Base-by-base conservation (phyloP, 129 eudicot species). In the Pseudognaphalium luteoalbum region DNA sequence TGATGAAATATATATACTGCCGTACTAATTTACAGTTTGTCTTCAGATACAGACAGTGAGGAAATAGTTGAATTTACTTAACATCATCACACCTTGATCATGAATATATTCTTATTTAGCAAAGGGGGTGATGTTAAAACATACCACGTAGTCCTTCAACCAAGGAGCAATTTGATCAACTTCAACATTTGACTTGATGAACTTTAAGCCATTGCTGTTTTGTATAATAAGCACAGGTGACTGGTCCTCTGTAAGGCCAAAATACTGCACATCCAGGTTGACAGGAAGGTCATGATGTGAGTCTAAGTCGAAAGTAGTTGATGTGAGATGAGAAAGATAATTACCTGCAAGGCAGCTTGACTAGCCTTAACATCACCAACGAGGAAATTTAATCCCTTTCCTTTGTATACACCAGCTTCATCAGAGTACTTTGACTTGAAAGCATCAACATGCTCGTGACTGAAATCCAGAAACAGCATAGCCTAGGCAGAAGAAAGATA, bases 231-330 rank as follows among this genome's bases (percentile, higher is more conserved):
- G 78, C 60, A 89, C 80, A 44, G 98, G 98, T 56, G 88, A 82
- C 64, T 94, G 92, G 10, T 94, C 97, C 16, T 88, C 96, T 81
- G 80, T 89, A 72, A 94, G 79, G 30, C 96, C 97, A 73, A 91
- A 91, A 72, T 85, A 91, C 98, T 94, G 91, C 78, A 37, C 57
- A 72, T 67, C 75, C 74, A 66, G 50, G 60, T 65, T 34, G 64
- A 73, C 50, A 33, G 12, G 37, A 60, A 66, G 54, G 37, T 82
- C 47, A 81, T 68, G 60, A 75, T 66, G 50, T 0, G 8, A 58
- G 37, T 47, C 65, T 16, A 66, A 52, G 28, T 21, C 19, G 4
- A 35, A 42, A 52, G 28, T 19, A 66, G 42, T 29, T 17, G 6
- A 78, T 22, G 41, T 14, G 68, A 68, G 56, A 76, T n/a, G 76